Base-by-base conservation (phyloP, 805 yeast species). In the Cyberlindnera galapagoensis region DNA sequence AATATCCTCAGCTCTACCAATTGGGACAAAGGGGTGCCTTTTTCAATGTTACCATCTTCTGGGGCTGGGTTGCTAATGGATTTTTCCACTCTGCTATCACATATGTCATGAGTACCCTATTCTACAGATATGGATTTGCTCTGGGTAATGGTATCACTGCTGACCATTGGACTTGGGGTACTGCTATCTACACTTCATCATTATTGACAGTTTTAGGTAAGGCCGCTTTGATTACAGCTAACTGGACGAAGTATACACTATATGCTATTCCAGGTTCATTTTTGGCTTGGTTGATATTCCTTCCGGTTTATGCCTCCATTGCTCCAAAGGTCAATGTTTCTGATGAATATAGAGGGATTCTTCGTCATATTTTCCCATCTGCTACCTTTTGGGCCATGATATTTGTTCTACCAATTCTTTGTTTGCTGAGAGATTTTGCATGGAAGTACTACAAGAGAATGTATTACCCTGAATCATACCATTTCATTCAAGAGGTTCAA, bases 1-100 rank as follows among this genome's bases (percentile, higher is more conserved):
- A 92, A 35, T 94, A 94, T 54, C 97, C 99, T 0, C 95, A 84
- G 51, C 63, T 94, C 30, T 92, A 94, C 59, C 82, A 80, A 51
- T 63, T 92, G 26, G 98, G 99, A 6, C 97, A 90, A 58, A 65
- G 74, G 40, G 82, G 94, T 13, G 79, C 73, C 35, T 92, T 92
- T 51, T 85, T 92, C 63, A 90, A 90, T 46, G 95, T 87, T 9
- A 67, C 76, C 5, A 87, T 87, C 24, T 92, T 92, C 57, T 90
- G 97, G 97, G 84, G 95, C 13, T 92, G 98, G 98, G 84, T 92
- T 27, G 62, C 77, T 31, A 94, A 92, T 57, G 99, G 98, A 0
- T 90, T 92, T 52, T 92, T 75, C 59, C 99, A 92, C 55, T 85
- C 96, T 9, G 84, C 86, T 3, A 65, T 92, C 15, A 79, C 87